These are phyloP conservation scores for Leptomonas pyrrhocoris DNA, from an alignment of 208 protist species.

Conservation along the genomic window DNA sequence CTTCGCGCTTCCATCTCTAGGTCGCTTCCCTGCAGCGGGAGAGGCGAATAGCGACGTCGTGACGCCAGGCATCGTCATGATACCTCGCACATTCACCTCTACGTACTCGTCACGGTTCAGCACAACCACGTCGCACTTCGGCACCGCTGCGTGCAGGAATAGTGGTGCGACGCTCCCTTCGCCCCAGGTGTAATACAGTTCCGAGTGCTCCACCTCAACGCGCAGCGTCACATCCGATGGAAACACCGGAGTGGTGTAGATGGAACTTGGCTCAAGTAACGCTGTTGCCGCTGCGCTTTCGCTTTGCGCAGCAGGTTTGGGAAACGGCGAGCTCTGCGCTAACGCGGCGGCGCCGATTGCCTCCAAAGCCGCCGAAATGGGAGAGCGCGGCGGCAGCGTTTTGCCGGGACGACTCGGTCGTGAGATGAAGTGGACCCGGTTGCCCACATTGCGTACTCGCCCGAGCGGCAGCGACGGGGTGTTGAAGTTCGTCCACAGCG, in stretches of 20 bases:
- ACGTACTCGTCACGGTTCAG: constrained; percentile 49
- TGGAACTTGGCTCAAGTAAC: constrained; percentile 1
- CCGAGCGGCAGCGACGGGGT: constrained; percentile 47
- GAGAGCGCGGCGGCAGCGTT: constrained; percentile 28
- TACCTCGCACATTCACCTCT: constrained; percentile 41
- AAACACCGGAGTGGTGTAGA: constrained; percentile 52
- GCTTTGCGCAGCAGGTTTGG: neutral
- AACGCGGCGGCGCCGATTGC: constrained; percentile 33
- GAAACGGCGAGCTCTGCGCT: constrained; percentile 11
- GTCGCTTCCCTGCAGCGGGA: neutral
- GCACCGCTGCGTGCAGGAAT: constrained; percentile 42
- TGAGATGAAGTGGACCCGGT: constrained; percentile 51
- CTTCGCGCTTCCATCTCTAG: neutral
- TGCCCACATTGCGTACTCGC: constrained; percentile 49
- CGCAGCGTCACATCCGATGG: constrained; percentile 47
- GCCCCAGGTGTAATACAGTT: constrained; percentile 63
- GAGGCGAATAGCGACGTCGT: constrained; percentile 6
- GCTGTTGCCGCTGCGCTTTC: neutral
- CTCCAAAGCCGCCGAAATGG: constrained; percentile 17
- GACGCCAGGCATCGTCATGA: constrained; percentile 27
- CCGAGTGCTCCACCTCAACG: constrained; percentile 32
- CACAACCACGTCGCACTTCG: constrained; percentile 27
- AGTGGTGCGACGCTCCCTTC: constrained; percentile 47
- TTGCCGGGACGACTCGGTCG: constrained; percentile 14
- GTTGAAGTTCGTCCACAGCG: constrained; percentile 62